Evolutionary conservation across 2,329 filamentous ascomycete genomes (phyloP).

Genomic region (Lachnellula subtilissima): DNA sequence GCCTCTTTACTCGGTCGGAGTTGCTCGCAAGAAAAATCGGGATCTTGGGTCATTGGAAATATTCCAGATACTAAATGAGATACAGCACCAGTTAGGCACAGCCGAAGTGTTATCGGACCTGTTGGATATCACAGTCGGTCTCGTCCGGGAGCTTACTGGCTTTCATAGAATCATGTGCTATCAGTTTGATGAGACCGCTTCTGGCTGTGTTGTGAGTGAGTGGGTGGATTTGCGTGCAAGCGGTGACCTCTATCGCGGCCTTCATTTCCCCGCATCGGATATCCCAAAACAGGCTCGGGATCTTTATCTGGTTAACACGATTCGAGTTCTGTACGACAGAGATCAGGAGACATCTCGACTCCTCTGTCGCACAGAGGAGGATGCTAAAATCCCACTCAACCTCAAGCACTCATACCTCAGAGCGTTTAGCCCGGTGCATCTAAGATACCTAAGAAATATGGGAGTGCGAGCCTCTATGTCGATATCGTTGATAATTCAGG

Average conservation of each 20-base stretch:
- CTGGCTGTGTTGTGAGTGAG: conserved; percentile 14
- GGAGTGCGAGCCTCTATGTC: conserved; percentile 86
- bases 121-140: conserved; percentile 7
- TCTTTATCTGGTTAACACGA: conserved; percentile 84
- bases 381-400: conserved; percentile 69
- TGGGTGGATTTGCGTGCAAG: conserved; percentile 1
- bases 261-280: conserved; percentile 66
- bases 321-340: conserved; percentile 77
- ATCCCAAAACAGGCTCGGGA: conserved; percentile 79
- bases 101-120: neutral
- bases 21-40: neutral
- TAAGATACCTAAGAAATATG: conserved; percentile 85
- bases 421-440: conserved; percentile 81
- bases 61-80: conserved; percentile 8
- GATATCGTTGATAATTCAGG: conserved; percentile 79
- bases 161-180: conserved; percentile 13
- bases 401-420: conserved; percentile 79
- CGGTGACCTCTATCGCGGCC: conserved; percentile 1
- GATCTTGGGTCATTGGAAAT: conserved; percentile 4
- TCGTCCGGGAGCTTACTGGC: conserved; percentile 9
- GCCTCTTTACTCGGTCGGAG: conserved; percentile 1
- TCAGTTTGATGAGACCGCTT: conserved; percentile 10
- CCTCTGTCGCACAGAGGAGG: conserved; percentile 69
- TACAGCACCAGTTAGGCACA: conserved; percentile 3
- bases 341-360: conserved; percentile 73